Base-by-base conservation (phyloP, 2,329 filamentous ascomycete species). In the Achaetomium macrosporum region DNA sequence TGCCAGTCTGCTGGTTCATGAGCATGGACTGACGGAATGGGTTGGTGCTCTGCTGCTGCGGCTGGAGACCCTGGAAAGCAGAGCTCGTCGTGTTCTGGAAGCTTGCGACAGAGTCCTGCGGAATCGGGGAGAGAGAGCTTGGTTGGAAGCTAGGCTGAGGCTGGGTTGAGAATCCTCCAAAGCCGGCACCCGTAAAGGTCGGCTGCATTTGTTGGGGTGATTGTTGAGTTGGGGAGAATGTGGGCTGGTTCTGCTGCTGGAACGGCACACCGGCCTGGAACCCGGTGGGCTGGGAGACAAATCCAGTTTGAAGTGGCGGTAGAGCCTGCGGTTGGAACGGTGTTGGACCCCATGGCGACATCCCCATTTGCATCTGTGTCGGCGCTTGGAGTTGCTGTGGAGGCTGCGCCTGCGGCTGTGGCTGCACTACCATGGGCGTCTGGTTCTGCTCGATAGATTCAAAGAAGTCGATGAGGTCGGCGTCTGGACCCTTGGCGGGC, bases 1-100 rank as follows among this genome's bases (percentile, higher is more conserved):
- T 53, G 40, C 57, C 57, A 17, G 72, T 70, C 61, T 76, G 74
- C 64, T 78, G 75, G 55, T 67, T 73, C 73, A 78, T 76, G 72
- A 96, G 75, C 84, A 92, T 92, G 1, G 92, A 96, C 65, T 90
- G 87, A 40, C 93, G 81, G 80, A 99, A 99, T 0, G 93, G 93
- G 66, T 99, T 99, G 8, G 90, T 96, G 19, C 76, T 83, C 62
- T 84, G 81, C 65, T 76, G 78, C 54, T 76, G 76, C 20, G 74
- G 63, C 69, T 74, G 70, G 57, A 76, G 64, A 47, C 64, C 69
- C 56, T 73, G 65, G 67, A 74, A 61, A 58, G 67, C 64, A 62
- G 74, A 63, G 67, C 72, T 61, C 72, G 76, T 63, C 12, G 69
- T 69, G 10, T 67, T 73, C 64, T 78, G 72, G 68, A 81, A 82